phyloP scores from a whole-genome alignment of 2,329 filamentous ascomycete species.

The Talaromyces islandicus region DNA sequence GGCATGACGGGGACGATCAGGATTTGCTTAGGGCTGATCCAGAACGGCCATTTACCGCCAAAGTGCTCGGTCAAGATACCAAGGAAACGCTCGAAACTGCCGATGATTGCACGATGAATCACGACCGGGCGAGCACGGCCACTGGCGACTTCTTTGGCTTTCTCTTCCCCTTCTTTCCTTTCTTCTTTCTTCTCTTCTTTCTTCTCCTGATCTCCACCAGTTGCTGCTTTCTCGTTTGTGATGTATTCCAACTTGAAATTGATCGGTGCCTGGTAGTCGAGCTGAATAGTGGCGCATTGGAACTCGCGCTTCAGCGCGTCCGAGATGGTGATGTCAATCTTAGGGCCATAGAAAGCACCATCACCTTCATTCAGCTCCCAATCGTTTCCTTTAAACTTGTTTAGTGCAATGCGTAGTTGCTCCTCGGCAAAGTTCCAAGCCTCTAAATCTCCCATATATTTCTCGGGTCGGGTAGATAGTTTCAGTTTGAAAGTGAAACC shows the following conservation, averaged over 20 bases:
- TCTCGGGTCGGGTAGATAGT: conserved; percentile 84
- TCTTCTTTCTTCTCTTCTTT: not conserved
- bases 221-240: conserved; percentile 55
- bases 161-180: conserved; percentile 22
- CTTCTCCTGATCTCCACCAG: not conserved
- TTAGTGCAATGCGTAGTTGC: conserved; percentile 71
- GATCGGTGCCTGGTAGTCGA: conserved; percentile 78
- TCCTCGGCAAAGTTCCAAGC: conserved; percentile 87
- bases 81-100: conserved; percentile 47
- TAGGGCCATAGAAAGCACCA: conserved; percentile 96
- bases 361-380: conserved; percentile 95
- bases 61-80: conserved; percentile 48
- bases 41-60: conserved; percentile 49
- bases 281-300: conserved; percentile 90
- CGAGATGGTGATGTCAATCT: conserved; percentile 94
- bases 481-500: conserved; percentile 91
- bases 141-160: conserved; percentile 27
- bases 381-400: conserved; percentile 66
- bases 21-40: conserved; percentile 47
- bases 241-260: conserved; percentile 87
- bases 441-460: conserved; percentile 77
- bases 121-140: conserved; percentile 47
- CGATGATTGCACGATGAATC: conserved; percentile 47
- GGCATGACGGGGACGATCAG: conserved; percentile 48
- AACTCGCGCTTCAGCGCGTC: conserved; percentile 79